A percentile compares a stretch with the other conserved stretches of the same genome.
These are phyloP conservation scores for Oemleria cerasiformis DNA, from an alignment of 306 rosid genomes.

Conservation along the genomic window DNA sequence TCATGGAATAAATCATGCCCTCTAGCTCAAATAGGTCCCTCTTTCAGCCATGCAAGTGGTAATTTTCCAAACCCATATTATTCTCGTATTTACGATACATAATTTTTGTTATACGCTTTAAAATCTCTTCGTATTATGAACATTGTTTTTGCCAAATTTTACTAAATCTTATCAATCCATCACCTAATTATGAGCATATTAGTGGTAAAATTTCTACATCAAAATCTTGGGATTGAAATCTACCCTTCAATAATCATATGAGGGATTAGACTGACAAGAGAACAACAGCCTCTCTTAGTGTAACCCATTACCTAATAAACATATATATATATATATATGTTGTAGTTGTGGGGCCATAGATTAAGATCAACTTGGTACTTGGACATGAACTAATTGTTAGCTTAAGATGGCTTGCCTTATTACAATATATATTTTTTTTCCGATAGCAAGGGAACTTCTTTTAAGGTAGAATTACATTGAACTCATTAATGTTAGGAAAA, in stretches of 20 bases:
- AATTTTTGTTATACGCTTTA: too few species aligned
- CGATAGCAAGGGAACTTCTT: too few species aligned
- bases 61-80: too few species aligned
- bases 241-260: neutral
- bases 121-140: too few species aligned
- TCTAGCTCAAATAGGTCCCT: too few species aligned
- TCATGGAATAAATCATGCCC: neutral
- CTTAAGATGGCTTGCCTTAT: neutral
- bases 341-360: neutral
- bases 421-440: neutral
- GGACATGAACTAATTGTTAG: constrained; percentile 8
- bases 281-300: constrained; percentile 15
- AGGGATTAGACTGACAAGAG: constrained; percentile 20
- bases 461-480: too few species aligned
- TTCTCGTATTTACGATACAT: too few species aligned
- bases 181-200: neutral
- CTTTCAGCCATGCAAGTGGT: too few species aligned
- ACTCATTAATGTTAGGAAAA: too few species aligned
- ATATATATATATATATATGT: too few species aligned
- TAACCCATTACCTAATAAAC: constrained; percentile 24
- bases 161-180: too few species aligned
- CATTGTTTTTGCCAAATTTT: too few species aligned
- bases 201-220: constrained; percentile 16
- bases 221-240: constrained; percentile 6
- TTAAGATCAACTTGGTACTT: constrained; percentile 1